Percentiles rank a stretch among this genome's conserved stretches.
Conservation (phyloP, 352 stramenopile genomes). For the Elongisporangium undulatum region DNA sequence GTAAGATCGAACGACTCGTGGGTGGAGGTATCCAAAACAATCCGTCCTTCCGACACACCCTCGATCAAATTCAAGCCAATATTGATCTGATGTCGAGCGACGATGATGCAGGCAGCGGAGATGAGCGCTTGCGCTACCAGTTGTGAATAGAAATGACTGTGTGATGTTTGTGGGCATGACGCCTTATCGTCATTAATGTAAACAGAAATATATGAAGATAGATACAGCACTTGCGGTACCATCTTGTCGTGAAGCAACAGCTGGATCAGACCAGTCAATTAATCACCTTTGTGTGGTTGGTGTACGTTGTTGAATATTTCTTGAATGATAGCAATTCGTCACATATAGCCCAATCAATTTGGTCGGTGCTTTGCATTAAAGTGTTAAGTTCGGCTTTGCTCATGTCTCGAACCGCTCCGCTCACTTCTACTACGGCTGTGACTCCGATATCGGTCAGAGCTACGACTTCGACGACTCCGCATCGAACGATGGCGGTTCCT, state of each 20-base stretch:
- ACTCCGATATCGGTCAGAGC: neutral
- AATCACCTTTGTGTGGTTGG: too few relatives aligned
- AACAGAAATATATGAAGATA: neutral
- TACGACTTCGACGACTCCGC: neutral
- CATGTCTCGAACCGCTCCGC: too few relatives aligned
- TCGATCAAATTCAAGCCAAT: constrained; percentile 55
- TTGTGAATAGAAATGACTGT: neutral
- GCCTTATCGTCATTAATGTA: neutral
- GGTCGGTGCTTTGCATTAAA: too few relatives aligned
- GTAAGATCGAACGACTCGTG: constrained; percentile 36
- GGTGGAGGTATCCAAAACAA: constrained; percentile 22
- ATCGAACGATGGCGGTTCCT: neutral
- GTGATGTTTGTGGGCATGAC: neutral
- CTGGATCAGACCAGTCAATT: too few relatives aligned
- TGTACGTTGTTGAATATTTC: too few relatives aligned
- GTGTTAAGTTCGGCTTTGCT: too few relatives aligned
- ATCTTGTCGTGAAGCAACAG: neutral
- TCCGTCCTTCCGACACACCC: constrained; percentile 43
- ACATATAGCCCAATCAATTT: too few relatives aligned
- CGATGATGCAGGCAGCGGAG: constrained; percentile 32
- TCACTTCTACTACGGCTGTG: neutral
- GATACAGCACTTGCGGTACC: neutral
- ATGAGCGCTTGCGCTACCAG: constrained; percentile 4
- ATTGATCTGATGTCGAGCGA: constrained; percentile 55
- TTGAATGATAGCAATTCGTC: too few relatives aligned